Evolutionary conservation across 2,329 filamentous ascomycete species (phyloP).

Genomic region (Botrytis galanthina): DNA sequence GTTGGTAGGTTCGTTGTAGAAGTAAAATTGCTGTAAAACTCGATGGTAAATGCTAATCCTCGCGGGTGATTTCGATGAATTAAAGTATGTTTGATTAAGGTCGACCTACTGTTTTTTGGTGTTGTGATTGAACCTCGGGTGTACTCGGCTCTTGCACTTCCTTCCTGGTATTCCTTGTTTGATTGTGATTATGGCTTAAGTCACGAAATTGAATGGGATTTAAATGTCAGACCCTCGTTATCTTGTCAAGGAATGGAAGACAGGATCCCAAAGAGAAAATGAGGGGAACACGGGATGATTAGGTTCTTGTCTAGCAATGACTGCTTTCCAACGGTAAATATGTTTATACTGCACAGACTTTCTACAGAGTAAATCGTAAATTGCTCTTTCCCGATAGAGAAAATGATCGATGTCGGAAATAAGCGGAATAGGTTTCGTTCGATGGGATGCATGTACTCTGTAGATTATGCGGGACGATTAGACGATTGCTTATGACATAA

Average conservation of each 20-base stretch:
- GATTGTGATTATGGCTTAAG: background rate
- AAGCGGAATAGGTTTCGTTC: background rate
- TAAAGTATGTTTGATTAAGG: background rate
- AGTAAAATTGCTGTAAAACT: background rate
- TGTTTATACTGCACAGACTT: background rate
- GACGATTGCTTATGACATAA: background rate
- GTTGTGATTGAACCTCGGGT: slow-evolving; percentile 6
- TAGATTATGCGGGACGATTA: slow-evolving; percentile 1
- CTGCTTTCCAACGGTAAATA: background rate
- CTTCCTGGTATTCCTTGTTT: slow-evolving; percentile 11
- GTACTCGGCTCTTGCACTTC: slow-evolving; percentile 9
- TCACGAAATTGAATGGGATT: background rate
- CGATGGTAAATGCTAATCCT: background rate
- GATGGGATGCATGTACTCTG: background rate
- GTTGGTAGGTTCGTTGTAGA: background rate
- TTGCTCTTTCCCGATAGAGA: background rate
- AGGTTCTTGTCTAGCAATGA: background rate
- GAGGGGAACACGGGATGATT: background rate
- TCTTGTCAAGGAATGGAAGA: no score
- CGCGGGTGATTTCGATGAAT: background rate
- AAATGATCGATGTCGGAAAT: slow-evolving; percentile 1
- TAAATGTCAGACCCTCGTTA: background rate
- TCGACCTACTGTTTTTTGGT: background rate
- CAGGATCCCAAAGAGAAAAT: background rate
- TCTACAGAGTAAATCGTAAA: background rate